Conservation (phyloP, 106 monocot genomes). For the Gastrodia elata region DNA sequence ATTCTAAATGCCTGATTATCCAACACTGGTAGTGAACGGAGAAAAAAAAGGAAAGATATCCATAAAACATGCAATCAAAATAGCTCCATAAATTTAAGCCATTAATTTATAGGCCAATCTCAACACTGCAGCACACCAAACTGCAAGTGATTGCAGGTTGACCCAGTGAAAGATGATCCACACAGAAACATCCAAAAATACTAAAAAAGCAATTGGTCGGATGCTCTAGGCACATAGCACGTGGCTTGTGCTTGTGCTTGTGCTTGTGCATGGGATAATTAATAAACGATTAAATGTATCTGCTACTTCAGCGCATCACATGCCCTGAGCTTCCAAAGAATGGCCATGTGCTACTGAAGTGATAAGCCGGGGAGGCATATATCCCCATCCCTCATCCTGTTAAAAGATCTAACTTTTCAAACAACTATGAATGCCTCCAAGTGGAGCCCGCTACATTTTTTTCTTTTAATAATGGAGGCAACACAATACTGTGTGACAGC, state of each 20-base stretch:
- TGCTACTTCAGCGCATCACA: constrained; percentile 3
- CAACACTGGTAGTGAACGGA: background rate
- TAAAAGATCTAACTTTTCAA: background rate
- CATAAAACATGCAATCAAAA: background rate
- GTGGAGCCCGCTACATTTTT: no score
- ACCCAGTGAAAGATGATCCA: background rate
- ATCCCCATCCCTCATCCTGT: background rate
- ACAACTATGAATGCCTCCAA: background rate
- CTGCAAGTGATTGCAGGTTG: background rate
- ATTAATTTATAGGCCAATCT: background rate
- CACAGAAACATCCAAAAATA: background rate
- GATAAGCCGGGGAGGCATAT: background rate
- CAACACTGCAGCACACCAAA: no score
- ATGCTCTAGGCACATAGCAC: background rate
- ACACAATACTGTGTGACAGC: no score
- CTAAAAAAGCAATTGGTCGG: background rate
- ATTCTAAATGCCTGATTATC: background rate
- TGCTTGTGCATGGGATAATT: background rate
- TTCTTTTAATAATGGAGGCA: no score
- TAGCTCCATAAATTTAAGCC: background rate
- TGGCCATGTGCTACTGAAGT: constrained; percentile 2
- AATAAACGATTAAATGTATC: constrained; percentile 1
- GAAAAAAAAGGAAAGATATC: background rate
- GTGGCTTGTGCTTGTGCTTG: background rate
- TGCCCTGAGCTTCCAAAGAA: background rate